These are phyloP conservation scores for Aspergillus ustus DNA, from an alignment of 2,329 filamentous ascomycete species.

Conservation along the genomic window DNA sequence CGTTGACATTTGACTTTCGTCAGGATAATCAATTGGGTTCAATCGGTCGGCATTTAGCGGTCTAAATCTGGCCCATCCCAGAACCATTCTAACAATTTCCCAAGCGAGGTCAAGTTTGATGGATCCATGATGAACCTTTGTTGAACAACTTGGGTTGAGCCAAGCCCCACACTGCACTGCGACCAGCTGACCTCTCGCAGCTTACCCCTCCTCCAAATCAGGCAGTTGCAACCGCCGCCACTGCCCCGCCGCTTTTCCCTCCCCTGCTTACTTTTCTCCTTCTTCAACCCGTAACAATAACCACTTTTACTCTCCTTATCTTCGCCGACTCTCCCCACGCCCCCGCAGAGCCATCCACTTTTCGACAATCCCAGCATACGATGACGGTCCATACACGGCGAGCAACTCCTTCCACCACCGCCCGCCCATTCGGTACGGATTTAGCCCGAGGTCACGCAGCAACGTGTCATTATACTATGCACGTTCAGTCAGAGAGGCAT, in stretches of 20 bases:
- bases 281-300: neutral
- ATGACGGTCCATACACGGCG: slow-evolving; percentile 27
- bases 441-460: slow-evolving; percentile 30
- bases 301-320: neutral
- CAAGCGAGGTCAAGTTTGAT: no score
- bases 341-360: slow-evolving; percentile 26
- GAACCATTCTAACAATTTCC: no score
- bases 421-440: slow-evolving; percentile 29
- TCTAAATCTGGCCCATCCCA: neutral
- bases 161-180: neutral
- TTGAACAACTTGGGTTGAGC: neutral
- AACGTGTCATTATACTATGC: slow-evolving; percentile 32
- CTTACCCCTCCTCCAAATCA: neutral
- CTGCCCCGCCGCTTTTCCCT: neutral
- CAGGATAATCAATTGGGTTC: no score
- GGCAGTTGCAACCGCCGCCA: neutral
- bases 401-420: slow-evolving; percentile 25
- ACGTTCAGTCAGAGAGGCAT: neutral
- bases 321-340: neutral
- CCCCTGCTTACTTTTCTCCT: neutral
- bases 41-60: neutral
- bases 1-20: neutral
- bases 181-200: neutral
- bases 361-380: slow-evolving; percentile 32
- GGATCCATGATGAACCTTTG: no score